Evolutionary conservation across 2,329 filamentous ascomycete genomes (phyloP), one percentile per base, ranked within the genome.

Genomic region (Aspergillus arachidicola): DNA sequence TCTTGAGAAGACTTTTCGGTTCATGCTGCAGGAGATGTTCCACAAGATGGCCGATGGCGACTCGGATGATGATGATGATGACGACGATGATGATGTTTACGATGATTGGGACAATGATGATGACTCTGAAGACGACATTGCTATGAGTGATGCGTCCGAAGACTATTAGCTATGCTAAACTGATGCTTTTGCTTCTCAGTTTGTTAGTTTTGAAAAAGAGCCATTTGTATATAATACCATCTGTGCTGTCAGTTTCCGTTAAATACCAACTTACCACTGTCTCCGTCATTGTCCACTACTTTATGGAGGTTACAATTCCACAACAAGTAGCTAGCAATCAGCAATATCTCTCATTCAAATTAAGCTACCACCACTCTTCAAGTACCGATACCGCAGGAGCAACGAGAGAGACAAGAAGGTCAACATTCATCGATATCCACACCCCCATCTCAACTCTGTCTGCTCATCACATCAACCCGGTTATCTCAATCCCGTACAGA

Each of bases 11-110:
- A 50, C 64, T 4, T 30, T 66, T 4, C 50, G 57, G 19, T 34
- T 53, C n/a, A 21, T 66, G 56, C 43, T 66, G 23, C 41, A 46
- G 26, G 61, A 64, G 56, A 57, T 66, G 59, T 66, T 59, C 23
- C 36, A 61, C 21, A 46, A 60, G 50, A 66, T 66, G 64, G 45
- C 58, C 10, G 34, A 59, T 21, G 64, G 53, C 2, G 60, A 60
- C 14, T 58, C 50, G 23, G 57, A 62, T 12, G 57, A 55, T 3
- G 57, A 56, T n/a, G n/a, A 23, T 16, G 50, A 56, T 46, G 62
- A 55, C 1, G 57, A 56, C 11, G 50, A 56, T 46, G 62, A 64
- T 1, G 60, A 59, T 26, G 60, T 59, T 2, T 57, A 60, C 21
- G 60, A 60, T 21, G 63, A 55, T 19, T 57, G 43, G 41, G 56